phyloP scores from a whole-genome alignment of 305 asterid species.

The Plantago coronopus region DNA sequence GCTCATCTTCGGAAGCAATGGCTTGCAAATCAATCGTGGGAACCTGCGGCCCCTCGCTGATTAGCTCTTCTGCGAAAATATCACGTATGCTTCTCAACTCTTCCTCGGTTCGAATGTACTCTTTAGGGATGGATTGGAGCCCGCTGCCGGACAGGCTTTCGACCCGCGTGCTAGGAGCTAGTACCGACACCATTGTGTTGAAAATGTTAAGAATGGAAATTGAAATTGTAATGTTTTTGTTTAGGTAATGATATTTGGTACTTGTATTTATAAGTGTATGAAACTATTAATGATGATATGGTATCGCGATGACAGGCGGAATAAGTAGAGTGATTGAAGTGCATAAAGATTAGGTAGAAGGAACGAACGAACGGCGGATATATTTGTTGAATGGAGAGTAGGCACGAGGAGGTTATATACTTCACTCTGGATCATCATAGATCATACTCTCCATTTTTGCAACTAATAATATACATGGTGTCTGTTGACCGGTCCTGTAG shows the following conservation, averaged over 20 bases:
- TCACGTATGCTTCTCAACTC: slow-evolving; percentile 53
- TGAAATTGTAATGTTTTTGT: no score
- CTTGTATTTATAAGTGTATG: not conserved
- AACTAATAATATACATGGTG: no score
- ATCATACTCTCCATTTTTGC: not conserved
- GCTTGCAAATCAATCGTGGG: slow-evolving; percentile 49
- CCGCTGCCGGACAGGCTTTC: slow-evolving; percentile 57
- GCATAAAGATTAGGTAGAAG: not conserved
- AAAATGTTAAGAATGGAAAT: not conserved
- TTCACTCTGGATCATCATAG: not conserved
- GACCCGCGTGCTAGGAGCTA: slow-evolving; percentile 29
- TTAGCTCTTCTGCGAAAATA: slow-evolving; percentile 55
- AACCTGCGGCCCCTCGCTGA: slow-evolving; percentile 49
- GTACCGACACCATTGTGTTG: not conserved
- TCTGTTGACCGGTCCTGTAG: not conserved
- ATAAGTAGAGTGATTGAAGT: not conserved
- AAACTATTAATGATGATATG: no score
- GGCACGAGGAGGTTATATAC: slow-evolving; percentile 24
- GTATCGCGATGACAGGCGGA: no score
- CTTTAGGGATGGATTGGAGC: slow-evolving; percentile 51
- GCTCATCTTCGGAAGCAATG: slow-evolving; percentile 40
- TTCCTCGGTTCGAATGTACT: slow-evolving; percentile 59
- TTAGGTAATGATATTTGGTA: no score
- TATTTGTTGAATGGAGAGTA: slow-evolving; percentile 24
- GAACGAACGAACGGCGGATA: slow-evolving; percentile 4